Conservation (phyloP, 1,139 yeast species). For the Suhomyces panamericanus region DNA sequence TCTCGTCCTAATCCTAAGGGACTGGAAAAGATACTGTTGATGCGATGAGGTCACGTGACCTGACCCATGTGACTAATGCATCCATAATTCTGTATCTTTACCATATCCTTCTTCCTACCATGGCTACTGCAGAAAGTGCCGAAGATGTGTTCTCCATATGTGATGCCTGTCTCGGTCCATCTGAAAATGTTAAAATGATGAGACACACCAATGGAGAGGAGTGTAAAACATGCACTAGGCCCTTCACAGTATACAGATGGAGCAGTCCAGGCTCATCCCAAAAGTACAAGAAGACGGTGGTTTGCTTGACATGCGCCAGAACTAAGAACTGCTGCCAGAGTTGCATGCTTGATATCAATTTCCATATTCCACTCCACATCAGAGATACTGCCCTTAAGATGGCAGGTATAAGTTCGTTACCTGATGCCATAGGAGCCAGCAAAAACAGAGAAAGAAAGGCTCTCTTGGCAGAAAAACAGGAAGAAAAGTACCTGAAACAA, state of each 20-base stretch:
- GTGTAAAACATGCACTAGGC: conserved; percentile 78
- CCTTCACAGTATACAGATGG: conserved; percentile 83
- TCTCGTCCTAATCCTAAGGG: not conserved
- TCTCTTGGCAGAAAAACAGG: conserved; percentile 39
- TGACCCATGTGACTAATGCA: not conserved
- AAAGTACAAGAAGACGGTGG: conserved; percentile 51
- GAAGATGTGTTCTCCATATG: conserved; percentile 48
- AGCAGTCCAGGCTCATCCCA: conserved; percentile 36
- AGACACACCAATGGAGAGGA: conserved; percentile 74
- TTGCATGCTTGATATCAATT: conserved; percentile 79
- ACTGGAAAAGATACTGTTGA: not conserved
- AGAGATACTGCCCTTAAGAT: conserved; percentile 80
- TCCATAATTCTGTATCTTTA: not conserved
- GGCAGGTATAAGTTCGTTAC: conserved; percentile 48
- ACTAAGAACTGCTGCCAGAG: conserved; percentile 83
- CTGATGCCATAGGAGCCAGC: conserved; percentile 15
- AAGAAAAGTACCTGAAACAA: conserved; percentile 22
- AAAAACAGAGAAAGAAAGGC: conserved; percentile 47
- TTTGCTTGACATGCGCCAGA: conserved; percentile 78
- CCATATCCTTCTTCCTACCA: not conserved
- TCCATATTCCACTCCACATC: conserved; percentile 73
- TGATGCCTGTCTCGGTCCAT: conserved; percentile 67
- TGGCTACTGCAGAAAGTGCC: not conserved
- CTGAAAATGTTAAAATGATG: conserved; percentile 66
- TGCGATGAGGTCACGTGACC: not conserved